phyloP scores from a whole-genome alignment of 2,329 filamentous ascomycete species.

The Lachnellula hyalina region DNA sequence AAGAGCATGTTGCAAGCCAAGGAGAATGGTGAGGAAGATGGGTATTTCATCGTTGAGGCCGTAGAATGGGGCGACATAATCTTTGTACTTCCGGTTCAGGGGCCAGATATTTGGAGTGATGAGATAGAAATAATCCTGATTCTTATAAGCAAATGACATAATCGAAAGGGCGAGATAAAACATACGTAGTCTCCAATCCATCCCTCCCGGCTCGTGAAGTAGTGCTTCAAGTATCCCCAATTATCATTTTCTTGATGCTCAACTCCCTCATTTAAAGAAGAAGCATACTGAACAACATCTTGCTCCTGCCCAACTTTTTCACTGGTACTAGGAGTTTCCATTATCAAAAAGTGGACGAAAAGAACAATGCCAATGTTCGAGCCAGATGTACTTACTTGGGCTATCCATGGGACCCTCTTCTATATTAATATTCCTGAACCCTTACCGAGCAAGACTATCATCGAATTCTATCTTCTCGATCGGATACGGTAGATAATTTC shows the following conservation, averaged over 20 bases:
- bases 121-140: conserved; percentile 35
- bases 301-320: conserved; percentile 17
- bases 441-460: not conserved
- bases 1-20: conserved; percentile 65
- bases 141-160: not conserved
- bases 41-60: conserved; percentile 65
- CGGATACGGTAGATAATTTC: not conserved
- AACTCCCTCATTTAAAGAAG: conserved; percentile 11
- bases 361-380: conserved; percentile 5
- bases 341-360: conserved; percentile 1
- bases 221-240: conserved; percentile 28
- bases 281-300: conserved; percentile 13
- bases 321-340: conserved; percentile 13
- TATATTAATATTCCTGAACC: conserved; percentile 6
- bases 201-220: conserved; percentile 33
- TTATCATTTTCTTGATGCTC: not conserved
- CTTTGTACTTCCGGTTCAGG: conserved; percentile 50
- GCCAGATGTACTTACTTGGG: not conserved
- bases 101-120: conserved; percentile 48
- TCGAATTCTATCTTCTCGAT: not conserved
- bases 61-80: conserved; percentile 58
- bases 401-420: not conserved
- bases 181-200: conserved; percentile 37
- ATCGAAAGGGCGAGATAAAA: not conserved
- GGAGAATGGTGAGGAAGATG: conserved; percentile 57